Evolutionary conservation across 2,329 filamentous ascomycete species (phyloP).

Genomic region (Cladophialophora exuberans): DNA sequence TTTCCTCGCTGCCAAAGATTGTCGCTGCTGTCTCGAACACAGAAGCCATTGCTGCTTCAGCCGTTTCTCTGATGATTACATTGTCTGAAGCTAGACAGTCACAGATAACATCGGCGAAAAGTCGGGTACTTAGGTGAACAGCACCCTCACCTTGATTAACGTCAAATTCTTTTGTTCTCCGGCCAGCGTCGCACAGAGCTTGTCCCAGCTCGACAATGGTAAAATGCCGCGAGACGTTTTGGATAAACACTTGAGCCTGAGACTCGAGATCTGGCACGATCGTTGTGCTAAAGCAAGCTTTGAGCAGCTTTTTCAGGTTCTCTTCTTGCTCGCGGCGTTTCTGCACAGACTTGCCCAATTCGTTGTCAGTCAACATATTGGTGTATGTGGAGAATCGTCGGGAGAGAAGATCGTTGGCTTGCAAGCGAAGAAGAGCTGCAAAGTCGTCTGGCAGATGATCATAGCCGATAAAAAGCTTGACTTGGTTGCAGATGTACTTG

Average conservation of each 20-base stretch:
- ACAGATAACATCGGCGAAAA: slow-evolving; percentile 86
- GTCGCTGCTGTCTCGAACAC: slow-evolving; percentile 75
- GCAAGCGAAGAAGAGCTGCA: slow-evolving; percentile 78
- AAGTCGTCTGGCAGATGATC: slow-evolving; percentile 91
- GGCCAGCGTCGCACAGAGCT: slow-evolving; percentile 79
- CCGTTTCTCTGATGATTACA: slow-evolving; percentile 76
- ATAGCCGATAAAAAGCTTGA: slow-evolving; percentile 86
- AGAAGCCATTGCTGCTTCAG: slow-evolving; percentile 75
- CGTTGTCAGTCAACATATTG: slow-evolving; percentile 70
- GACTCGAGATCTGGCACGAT: slow-evolving; percentile 79
- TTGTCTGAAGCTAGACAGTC: slow-evolving; percentile 89
- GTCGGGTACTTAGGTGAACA: slow-evolving; percentile 80
- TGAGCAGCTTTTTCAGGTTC: slow-evolving; percentile 81
- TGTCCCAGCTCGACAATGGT: slow-evolving; percentile 86
- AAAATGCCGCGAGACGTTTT: slow-evolving; percentile 85
- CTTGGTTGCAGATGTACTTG: slow-evolving; percentile 80
- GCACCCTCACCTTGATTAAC: slow-evolving; percentile 84
- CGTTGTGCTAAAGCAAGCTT: slow-evolving; percentile 82
- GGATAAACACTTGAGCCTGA: slow-evolving; percentile 74
- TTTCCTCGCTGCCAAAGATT: slow-evolving; percentile 75
- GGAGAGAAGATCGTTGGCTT: slow-evolving; percentile 81
- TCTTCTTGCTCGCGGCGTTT: slow-evolving; percentile 87
- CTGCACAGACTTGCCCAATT: slow-evolving; percentile 77
- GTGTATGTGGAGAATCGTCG: slow-evolving; percentile 72
- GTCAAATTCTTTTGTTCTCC: slow-evolving; percentile 77